phyloP scores from a whole-genome alignment of 2,329 filamentous ascomycete species.

The Colletotrichum caudatum region DNA sequence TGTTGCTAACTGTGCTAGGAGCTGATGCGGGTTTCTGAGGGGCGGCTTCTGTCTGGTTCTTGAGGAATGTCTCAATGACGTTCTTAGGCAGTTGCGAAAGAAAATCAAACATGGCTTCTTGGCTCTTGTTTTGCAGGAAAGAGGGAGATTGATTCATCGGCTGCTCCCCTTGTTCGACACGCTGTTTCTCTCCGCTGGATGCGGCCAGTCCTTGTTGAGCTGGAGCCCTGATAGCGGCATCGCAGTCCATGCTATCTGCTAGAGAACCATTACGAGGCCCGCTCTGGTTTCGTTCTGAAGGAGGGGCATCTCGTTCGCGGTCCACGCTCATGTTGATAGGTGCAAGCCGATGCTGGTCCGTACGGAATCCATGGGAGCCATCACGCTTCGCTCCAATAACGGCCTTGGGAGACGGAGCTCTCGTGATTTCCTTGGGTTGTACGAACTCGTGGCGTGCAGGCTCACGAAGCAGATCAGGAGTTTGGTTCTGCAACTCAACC shows the following conservation, averaged over 20 bases:
- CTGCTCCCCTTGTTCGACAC: neutral
- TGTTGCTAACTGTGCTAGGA: neutral
- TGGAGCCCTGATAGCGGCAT: neutral
- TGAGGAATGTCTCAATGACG: constrained; percentile 50
- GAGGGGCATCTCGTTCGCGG: neutral
- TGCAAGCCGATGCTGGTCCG: neutral
- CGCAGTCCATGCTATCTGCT: neutral
- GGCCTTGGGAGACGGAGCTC: constrained; percentile 8
- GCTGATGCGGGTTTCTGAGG: constrained; percentile 40
- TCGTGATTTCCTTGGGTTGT: constrained; percentile 29
- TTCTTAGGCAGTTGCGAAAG: constrained; percentile 49
- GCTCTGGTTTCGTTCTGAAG: neutral
- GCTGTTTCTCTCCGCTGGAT: neutral
- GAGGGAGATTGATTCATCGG: neutral
- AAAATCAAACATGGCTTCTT: constrained; percentile 37
- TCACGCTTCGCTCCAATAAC: neutral
- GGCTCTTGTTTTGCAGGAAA: neutral
- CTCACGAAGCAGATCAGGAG: neutral
- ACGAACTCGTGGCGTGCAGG: constrained; percentile 9
- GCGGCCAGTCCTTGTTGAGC: neutral
- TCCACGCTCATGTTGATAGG: neutral
- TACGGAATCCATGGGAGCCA: neutral
- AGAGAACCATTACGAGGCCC: neutral
- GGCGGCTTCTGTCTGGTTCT: constrained; percentile 19
- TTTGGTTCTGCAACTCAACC: neutral